Conservation (phyloP, 768 basidiomycete species). For the Boletus tomentosulus region DNA sequence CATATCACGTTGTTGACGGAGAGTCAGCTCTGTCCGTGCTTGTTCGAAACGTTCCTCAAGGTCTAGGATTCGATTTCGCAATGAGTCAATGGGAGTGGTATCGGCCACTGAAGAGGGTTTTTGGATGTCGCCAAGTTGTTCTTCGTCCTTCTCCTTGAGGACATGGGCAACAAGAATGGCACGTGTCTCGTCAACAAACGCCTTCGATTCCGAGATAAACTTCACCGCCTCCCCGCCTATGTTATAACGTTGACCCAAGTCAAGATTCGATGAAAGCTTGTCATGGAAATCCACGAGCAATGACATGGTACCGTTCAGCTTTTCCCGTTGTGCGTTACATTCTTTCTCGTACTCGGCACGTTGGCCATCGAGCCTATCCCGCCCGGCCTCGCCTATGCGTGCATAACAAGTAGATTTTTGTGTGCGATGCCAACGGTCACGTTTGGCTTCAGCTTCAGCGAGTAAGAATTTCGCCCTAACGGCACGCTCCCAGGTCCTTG, state of each 20-base stretch:
- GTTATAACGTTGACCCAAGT: constrained; percentile 28
- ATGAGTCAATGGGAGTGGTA: background rate
- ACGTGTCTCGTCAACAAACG: constrained; percentile 23
- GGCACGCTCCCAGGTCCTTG: constrained; percentile 29
- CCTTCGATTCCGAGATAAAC: constrained; percentile 25
- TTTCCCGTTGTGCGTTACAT: constrained; percentile 20
- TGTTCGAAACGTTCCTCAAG: constrained; percentile 31
- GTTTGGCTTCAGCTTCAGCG: constrained; percentile 27
- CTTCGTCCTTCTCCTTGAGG: constrained; percentile 13
- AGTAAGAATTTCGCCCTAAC: constrained; percentile 25
- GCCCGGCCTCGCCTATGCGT: constrained; percentile 30
- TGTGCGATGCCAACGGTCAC: constrained; percentile 26
- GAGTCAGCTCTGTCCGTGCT: constrained; percentile 27
- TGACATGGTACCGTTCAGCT: constrained; percentile 21
- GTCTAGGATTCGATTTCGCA: constrained; percentile 17
- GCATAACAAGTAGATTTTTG: constrained; percentile 28
- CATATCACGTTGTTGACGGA: constrained; percentile 18
- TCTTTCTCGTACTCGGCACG: constrained; percentile 28
- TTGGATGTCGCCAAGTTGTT: background rate
- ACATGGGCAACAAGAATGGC: constrained; percentile 20
- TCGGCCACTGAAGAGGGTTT: background rate
- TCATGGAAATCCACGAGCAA: constrained; percentile 23
- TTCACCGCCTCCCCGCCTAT: constrained; percentile 15
- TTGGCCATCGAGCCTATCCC: constrained; percentile 26
- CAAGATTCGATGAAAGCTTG: constrained; percentile 17